Evolutionary conservation across 2,329 filamentous ascomycete species (phyloP), one percentile per base, ranked within the genome.

Genomic region (Calonectria hawksworthii): DNA sequence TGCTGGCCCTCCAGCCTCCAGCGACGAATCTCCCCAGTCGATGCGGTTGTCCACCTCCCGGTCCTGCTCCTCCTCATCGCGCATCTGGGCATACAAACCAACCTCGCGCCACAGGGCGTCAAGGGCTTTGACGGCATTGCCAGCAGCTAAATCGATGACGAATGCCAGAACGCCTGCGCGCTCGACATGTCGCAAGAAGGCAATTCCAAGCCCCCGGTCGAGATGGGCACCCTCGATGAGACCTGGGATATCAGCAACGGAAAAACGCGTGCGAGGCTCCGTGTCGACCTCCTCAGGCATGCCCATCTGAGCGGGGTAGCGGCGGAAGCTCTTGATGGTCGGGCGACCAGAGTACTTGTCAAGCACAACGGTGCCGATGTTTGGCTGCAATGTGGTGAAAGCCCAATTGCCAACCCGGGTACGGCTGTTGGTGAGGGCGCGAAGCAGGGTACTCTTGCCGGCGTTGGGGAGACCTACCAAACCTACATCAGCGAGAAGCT

Each of bases 401-500:
- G 96, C 96, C 97, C 97, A 99, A 83, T 94, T 93, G 51, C 97
- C 97, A 36, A 99, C 93, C 50, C 97, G 92, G 2, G 97, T 95
- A 74, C 96, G 93, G 83, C 95, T 98, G 84, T 96, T 96, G 80
- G 93, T 98, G 80, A 99, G 87, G 4, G 96, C 93, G 23, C 97
- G 93, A 21, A 99, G 90, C 1, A 99, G 89, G 0, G 97, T 99
- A 83, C 95, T 98, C 86, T 99, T 99, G 11, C 97, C 97, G 6
- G 96, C 97, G 83, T 99, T 99, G 1, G 97, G 97, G 21, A 99
- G 91, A 0, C 97, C 97, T 21, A 99, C 97, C 3, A 99, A 90
- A 0, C 97, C 97, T 10, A 99, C 94, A 85, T 99, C 97, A 7
- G 97, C 97, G 51, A 99, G 92, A 13, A 99, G 91, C 88, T 98